These are phyloP conservation scores for Eucalyptus brandiana DNA, from an alignment of 345 rosid genomes.

Conservation along the genomic window DNA sequence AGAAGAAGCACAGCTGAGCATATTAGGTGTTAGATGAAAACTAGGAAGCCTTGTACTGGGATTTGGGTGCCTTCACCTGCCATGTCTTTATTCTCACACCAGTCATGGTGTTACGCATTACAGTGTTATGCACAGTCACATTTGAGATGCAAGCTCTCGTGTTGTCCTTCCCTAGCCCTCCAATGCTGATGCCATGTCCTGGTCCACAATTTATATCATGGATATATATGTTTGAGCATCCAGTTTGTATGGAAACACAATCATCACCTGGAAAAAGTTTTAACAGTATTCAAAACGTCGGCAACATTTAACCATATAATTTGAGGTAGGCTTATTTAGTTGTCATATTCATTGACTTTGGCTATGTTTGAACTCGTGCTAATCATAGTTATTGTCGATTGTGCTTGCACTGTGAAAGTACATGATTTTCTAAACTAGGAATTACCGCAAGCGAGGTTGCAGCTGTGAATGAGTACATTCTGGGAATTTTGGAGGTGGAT, in stretches of 20 bases:
- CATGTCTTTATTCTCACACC: conserved; percentile 88
- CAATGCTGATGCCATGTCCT: conserved; percentile 92
- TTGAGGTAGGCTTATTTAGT: background rate
- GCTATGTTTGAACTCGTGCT: background rate
- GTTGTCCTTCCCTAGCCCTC: conserved; percentile 57
- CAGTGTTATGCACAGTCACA: conserved; percentile 52
- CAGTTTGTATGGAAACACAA: conserved; percentile 74
- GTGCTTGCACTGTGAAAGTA: background rate
- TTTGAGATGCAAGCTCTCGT: conserved; percentile 75
- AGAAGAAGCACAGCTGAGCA: background rate
- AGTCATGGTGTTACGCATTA: conserved; percentile 36
- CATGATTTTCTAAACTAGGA: background rate
- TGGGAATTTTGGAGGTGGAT: conserved; percentile 76
- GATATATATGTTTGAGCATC: conserved; percentile 61
- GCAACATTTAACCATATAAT: background rate
- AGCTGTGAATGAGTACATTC: conserved; percentile 45
- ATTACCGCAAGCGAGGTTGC: conserved; percentile 70
- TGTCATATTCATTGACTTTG: background rate
- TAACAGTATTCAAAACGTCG: background rate
- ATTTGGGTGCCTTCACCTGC: conserved; percentile 42
- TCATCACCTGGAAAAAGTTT: conserved; percentile 56
- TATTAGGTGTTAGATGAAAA: background rate
- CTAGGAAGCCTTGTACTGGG: background rate
- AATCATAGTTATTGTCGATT: background rate
- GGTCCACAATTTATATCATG: conserved; percentile 73